Conservation (phyloP, 768 basidiomycete genomes). For the Suillus plorans region DNA sequence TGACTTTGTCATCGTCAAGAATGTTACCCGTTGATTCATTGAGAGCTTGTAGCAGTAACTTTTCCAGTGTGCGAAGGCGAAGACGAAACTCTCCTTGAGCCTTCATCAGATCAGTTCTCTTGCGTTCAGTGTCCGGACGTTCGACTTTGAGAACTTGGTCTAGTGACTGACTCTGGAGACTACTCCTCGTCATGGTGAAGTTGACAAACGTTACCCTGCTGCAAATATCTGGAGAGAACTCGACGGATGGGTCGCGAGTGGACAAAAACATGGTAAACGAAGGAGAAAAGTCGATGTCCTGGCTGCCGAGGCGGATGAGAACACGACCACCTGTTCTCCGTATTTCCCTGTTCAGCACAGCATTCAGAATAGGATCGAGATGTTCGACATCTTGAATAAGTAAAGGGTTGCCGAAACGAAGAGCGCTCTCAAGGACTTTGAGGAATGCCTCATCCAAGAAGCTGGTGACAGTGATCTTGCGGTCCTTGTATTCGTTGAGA, state of each 20-base stretch:
- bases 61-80: slow-evolving; percentile 89
- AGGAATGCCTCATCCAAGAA: slow-evolving; percentile 99
- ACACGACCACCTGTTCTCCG: slow-evolving; percentile 96
- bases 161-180: slow-evolving; percentile 96
- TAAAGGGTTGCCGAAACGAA: slow-evolving; percentile 96
- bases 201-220: slow-evolving; percentile 95
- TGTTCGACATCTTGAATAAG: slow-evolving; percentile 98
- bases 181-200: slow-evolving; percentile 98
- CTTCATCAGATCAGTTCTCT: slow-evolving; percentile 95
- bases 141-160: slow-evolving; percentile 97
- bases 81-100: slow-evolving; percentile 97
- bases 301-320: slow-evolving; percentile 91
- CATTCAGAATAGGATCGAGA: slow-evolving; percentile 95
- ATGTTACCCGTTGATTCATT: slow-evolving; percentile 98
- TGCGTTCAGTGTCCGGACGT: slow-evolving; percentile 93
- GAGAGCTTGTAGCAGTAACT: slow-evolving; percentile 87
- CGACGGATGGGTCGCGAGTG: slow-evolving; percentile 94
- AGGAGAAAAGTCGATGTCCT: slow-evolving; percentile 99
- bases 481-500: slow-evolving; percentile 90
- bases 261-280: slow-evolving; percentile 99
- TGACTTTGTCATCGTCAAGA: slow-evolving; percentile 98
- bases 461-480: slow-evolving; percentile 97
- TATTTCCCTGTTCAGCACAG: slow-evolving; percentile 96
- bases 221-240: slow-evolving; percentile 98
- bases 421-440: slow-evolving; percentile 96